Percentiles rank a stretch among this genome's conserved stretches.
These are phyloP conservation scores for Naegleria gruberi DNA, from an alignment of 208 protist genomes.

Conservation along the genomic window DNA sequence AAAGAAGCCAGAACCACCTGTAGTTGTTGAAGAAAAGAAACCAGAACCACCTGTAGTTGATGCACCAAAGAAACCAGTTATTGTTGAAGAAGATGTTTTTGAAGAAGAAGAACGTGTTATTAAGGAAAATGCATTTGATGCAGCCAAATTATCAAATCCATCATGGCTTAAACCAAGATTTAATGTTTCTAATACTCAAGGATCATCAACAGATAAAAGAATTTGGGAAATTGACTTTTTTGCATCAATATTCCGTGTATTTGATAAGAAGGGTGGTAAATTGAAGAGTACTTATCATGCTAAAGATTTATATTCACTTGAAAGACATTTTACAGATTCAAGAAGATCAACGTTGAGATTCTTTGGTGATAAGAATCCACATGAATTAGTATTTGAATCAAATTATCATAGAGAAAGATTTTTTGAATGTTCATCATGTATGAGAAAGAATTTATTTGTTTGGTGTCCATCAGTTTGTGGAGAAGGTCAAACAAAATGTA, in stretches of 20 bases:
- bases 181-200: not conserved
- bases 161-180: constrained; percentile 8
- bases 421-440: constrained; percentile 44
- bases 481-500: not conserved
- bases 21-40: not conserved
- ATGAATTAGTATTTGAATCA: constrained; percentile 46
- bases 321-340: constrained; percentile 40
- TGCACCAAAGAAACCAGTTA: not conserved
- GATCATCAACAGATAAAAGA: constrained; percentile 24
- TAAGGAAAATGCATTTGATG: not conserved
- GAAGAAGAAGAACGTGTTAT: not conserved
- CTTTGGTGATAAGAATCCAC: constrained; percentile 43
- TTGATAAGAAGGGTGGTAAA: constrained; percentile 36
- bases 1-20: not conserved
- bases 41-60: not conserved
- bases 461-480: constrained; percentile 36
- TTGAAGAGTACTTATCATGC: constrained; percentile 40
- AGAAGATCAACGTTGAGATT: constrained; percentile 42
- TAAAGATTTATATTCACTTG: constrained; percentile 46
- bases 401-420: constrained; percentile 44
- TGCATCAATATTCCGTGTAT: constrained; percentile 31
- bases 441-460: constrained; percentile 42
- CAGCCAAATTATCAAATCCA: not conserved
- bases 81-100: not conserved
- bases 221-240: constrained; percentile 52